phyloP scores from a whole-genome alignment of 495 filamentous ascomycete genomes.

The Daldinia concentrica region DNA sequence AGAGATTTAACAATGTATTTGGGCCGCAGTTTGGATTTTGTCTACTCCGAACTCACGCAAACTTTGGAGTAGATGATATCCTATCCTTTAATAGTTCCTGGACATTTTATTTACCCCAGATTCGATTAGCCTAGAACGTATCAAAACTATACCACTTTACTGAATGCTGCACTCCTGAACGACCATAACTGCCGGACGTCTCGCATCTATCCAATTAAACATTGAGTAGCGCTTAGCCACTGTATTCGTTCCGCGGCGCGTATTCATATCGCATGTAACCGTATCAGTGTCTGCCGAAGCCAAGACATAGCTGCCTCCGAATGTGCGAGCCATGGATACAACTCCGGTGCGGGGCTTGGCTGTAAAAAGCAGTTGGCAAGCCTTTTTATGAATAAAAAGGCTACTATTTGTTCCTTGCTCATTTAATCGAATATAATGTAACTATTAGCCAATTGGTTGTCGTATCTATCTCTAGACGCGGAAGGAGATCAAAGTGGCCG shows the following conservation, averaged over 20 bases:
- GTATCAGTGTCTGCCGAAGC: conserved; percentile 35
- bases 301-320: conserved; percentile 31
- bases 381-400: conserved; percentile 4
- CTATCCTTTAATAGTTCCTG: conserved; percentile 29
- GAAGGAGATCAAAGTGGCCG: background rate
- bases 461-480: conserved; percentile 3
- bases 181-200: conserved; percentile 27
- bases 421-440: conserved; percentile 33
- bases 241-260: conserved; percentile 9
- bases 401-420: conserved; percentile 4
- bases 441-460: conserved; percentile 29
- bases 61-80: background rate
- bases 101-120: background rate
- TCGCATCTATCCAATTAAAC: conserved; percentile 21
- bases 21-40: background rate
- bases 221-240: conserved; percentile 25
- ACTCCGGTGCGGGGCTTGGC: conserved; percentile 41
- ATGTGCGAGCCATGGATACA: conserved; percentile 25
- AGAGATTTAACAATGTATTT: background rate
- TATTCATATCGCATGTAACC: conserved; percentile 7
- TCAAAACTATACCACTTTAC: conserved; percentile 20
- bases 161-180: background rate
- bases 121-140: conserved; percentile 25
- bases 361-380: conserved; percentile 34
- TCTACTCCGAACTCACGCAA: background rate